phyloP scores from a whole-genome alignment of 1,139 yeast genomes.

The Oligophagozyma castellii region DNA sequence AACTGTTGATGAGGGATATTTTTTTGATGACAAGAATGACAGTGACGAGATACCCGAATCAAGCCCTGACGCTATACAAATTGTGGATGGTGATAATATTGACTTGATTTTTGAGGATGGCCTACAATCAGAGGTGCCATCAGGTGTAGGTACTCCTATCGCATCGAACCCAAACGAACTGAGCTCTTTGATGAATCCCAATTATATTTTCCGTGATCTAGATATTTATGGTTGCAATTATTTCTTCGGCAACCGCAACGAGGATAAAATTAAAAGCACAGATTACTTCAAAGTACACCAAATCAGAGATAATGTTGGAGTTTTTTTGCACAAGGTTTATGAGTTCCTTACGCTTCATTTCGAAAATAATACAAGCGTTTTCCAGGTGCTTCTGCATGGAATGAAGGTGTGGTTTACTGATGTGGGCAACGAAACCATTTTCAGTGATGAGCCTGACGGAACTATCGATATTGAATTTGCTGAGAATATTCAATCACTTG shows the following conservation, averaged over 20 bases:
- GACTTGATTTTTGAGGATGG: conserved; percentile 24
- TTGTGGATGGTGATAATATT: not conserved
- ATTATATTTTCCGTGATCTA: conserved; percentile 33
- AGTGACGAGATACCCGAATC: conserved; percentile 6
- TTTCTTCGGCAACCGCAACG: conserved; percentile 27
- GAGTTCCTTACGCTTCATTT: conserved; percentile 35
- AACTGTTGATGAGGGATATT: conserved; percentile 23
- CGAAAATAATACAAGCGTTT: conserved; percentile 57
- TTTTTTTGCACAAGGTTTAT: conserved; percentile 47
- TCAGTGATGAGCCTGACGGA: conserved; percentile 39
- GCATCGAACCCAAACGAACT: conserved; percentile 8
- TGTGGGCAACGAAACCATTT: conserved; percentile 61
- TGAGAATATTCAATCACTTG: conserved; percentile 32
- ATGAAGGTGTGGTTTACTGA: conserved; percentile 74
- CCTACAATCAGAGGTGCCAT: conserved; percentile 21
- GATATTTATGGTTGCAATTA: conserved; percentile 47
- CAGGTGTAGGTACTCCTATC: conserved; percentile 21
- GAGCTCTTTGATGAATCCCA: conserved; percentile 13
- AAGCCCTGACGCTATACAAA: conserved; percentile 1
- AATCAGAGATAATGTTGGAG: conserved; percentile 50
- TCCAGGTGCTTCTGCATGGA: conserved; percentile 52
- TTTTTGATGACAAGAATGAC: conserved; percentile 29
- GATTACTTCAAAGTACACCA: conserved; percentile 49
- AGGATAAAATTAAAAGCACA: conserved; percentile 39
- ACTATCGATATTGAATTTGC: conserved; percentile 33